phyloP scores from a whole-genome alignment of 2,329 filamentous ascomycete genomes.

The Xylariales sp. region DNA sequence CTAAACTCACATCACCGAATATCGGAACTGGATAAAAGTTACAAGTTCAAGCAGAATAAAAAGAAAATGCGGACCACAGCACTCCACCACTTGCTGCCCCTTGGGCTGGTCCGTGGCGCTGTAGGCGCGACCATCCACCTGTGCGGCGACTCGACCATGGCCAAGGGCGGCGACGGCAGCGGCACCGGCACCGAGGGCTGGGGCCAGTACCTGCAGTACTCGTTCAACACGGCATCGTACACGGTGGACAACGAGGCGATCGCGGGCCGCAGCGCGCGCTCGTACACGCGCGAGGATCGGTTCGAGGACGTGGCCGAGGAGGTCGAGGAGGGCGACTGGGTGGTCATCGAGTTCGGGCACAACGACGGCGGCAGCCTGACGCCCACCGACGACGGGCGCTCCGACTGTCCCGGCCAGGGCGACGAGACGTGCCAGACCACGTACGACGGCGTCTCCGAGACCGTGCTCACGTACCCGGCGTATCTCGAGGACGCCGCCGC shows the following conservation, averaged over 20 bases:
- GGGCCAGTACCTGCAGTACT: conserved; percentile 56
- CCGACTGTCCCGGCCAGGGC: conserved; percentile 52
- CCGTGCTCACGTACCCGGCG: conserved; percentile 55
- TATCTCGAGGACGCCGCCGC: conserved; percentile 56
- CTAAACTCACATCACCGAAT: too few species aligned
- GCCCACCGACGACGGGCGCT: conserved; percentile 54
- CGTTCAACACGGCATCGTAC: conserved; percentile 32
- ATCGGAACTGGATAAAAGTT: too few species aligned
- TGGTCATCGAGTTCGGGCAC: conserved; percentile 69
- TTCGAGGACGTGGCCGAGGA: conserved; percentile 53
- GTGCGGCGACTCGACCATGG: conserved; percentile 61
- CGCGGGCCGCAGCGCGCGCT: conserved; percentile 61
- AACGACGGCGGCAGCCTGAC: conserved; percentile 61
- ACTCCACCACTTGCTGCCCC: too few species aligned
- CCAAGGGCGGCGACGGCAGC: conserved; percentile 37
- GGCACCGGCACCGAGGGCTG: conserved; percentile 50
- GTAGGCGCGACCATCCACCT: conserved; percentile 43
- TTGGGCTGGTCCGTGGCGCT: too few species aligned
- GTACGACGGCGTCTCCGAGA: conserved; percentile 47
- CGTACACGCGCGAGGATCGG: conserved; percentile 61
- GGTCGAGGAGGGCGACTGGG: conserved; percentile 56
- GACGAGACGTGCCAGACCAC: conserved; percentile 47
- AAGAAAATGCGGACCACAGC: too few species aligned
- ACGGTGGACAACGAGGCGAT: conserved; percentile 60
- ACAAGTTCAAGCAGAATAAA: too few species aligned